phyloP scores from a whole-genome alignment of 805 yeast genomes.

The Candida arabinofermentans region DNA sequence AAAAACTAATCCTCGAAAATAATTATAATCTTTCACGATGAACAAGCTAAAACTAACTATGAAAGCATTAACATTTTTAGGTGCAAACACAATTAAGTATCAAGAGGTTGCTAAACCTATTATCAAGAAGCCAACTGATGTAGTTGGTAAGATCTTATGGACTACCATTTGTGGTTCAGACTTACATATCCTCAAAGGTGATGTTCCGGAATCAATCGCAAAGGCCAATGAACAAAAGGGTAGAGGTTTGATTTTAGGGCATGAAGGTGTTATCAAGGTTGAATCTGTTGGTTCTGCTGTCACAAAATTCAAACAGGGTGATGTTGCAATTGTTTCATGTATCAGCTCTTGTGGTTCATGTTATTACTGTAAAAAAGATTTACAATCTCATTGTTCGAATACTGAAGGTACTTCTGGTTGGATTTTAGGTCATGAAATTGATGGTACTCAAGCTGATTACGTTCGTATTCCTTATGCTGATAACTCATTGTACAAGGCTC shows the following conservation, averaged over 20 bases:
- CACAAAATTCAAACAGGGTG: slow-evolving; percentile 47
- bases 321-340: slow-evolving; percentile 61
- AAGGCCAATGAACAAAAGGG: slow-evolving; percentile 18
- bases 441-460: slow-evolving; percentile 66
- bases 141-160: slow-evolving; percentile 48
- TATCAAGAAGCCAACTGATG: slow-evolving; percentile 47
- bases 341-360: slow-evolving; percentile 60
- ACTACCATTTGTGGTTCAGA: slow-evolving; percentile 68
- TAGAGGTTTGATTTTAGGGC: slow-evolving; percentile 45
- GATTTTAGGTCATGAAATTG: slow-evolving; percentile 52
- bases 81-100: slow-evolving; percentile 38
- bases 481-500: slow-evolving; percentile 33
- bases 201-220: slow-evolving; percentile 49
- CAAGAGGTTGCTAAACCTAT: slow-evolving; percentile 39
- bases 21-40: neutral
- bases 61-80: slow-evolving; percentile 47
- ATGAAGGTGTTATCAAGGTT: slow-evolving; percentile 58
- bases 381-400: slow-evolving; percentile 58
- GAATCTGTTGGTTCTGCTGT: slow-evolving; percentile 47
- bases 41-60: slow-evolving; percentile 24
- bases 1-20: neutral
- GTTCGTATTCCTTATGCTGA: slow-evolving; percentile 52
- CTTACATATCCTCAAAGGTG: slow-evolving; percentile 58
- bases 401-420: slow-evolving; percentile 41
- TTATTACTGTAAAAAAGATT: slow-evolving; percentile 48